Conservation (phyloP, 495 filamentous ascomycete genomes). For the Lasiosphaeriaceae sp. region DNA sequence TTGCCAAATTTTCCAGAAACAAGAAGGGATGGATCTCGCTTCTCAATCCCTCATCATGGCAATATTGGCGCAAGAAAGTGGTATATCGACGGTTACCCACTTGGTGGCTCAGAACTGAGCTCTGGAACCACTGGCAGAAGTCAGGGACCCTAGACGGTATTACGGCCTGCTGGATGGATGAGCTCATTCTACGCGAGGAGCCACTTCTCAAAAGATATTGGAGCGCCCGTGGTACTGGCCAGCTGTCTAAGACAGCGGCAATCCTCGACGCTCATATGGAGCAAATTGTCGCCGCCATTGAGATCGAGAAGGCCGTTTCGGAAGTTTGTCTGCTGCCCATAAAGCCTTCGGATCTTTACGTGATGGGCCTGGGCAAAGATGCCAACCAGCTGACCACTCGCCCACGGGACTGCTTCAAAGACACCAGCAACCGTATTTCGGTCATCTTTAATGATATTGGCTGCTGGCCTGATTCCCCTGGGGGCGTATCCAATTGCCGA, state of each 20-base stretch:
- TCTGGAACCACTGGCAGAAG: constrained; percentile 66
- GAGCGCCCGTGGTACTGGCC: constrained; percentile 52
- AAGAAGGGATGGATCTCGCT: constrained; percentile 1
- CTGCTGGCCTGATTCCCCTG: constrained; percentile 64
- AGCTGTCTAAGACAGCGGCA: constrained; percentile 49
- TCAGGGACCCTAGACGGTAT: constrained; percentile 55
- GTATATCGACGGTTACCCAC: constrained; percentile 39
- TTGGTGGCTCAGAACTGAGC: constrained; percentile 53
- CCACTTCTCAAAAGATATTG: constrained; percentile 55
- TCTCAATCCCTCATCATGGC: constrained; percentile 14
- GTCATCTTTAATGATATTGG: constrained; percentile 62
- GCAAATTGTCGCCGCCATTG: constrained; percentile 57
- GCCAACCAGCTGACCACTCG: constrained; percentile 42
- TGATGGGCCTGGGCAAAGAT: constrained; percentile 62
- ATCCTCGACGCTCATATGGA: constrained; percentile 54
- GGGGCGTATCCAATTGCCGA: constrained; percentile 65
- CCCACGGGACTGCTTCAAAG: constrained; percentile 36
- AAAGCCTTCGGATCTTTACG: constrained; percentile 59
- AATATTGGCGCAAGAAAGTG: constrained; percentile 10
- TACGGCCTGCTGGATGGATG: constrained; percentile 61
- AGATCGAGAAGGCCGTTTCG: constrained; percentile 56
- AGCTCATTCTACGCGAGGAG: constrained; percentile 54
- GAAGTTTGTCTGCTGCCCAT: constrained; percentile 57
- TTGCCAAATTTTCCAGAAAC: constrained; percentile 7
- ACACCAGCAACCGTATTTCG: constrained; percentile 54